A percentile compares a stretch with the other conserved stretches of the same genome.
Evolutionary conservation across 345 rosid species (phyloP).

Genomic region (Camelina hispida): DNA sequence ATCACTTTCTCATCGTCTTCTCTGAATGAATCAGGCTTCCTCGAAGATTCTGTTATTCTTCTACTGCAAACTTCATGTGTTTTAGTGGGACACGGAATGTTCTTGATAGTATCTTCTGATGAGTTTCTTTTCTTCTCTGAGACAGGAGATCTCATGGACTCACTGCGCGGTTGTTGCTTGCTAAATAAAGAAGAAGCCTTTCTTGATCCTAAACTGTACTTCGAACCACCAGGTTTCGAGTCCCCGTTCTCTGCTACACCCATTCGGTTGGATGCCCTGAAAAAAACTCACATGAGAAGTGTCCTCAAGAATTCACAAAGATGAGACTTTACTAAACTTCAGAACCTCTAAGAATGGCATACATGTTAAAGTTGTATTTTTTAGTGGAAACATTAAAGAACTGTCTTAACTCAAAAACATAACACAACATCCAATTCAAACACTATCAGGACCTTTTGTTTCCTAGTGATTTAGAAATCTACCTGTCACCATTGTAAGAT

Average conservation of each 20-base stretch:
- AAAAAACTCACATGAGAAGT: slow-evolving; percentile 27
- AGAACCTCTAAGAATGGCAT: background rate
- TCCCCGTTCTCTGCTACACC: slow-evolving; percentile 56
- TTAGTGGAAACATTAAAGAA: background rate
- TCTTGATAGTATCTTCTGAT: slow-evolving; percentile 36
- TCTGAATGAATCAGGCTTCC: slow-evolving; percentile 61
- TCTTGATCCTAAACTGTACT: slow-evolving; percentile 64
- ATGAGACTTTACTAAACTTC: slow-evolving; percentile 5
- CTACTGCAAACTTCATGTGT: slow-evolving; percentile 46
- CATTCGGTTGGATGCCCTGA: slow-evolving; percentile 62
- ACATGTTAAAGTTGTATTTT: background rate
- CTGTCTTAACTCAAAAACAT: background rate
- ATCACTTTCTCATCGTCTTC: slow-evolving; percentile 74
- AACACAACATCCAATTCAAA: background rate
- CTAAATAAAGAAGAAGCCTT: slow-evolving; percentile 56
- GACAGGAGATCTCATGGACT: slow-evolving; percentile 73
- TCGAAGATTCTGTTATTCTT: slow-evolving; percentile 62
- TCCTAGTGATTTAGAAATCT: slow-evolving; percentile 19
- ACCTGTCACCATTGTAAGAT: slow-evolving; percentile 97
- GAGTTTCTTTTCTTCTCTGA: slow-evolving; percentile 69
- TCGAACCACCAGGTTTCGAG: slow-evolving; percentile 55
- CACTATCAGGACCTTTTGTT: background rate
- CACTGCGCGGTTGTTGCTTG: slow-evolving; percentile 59
- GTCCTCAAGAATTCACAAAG: background rate
- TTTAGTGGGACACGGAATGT: slow-evolving; percentile 42